Evolutionary conservation across 306 rosid genomes (phyloP), one percentile per base, ranked within the genome.

Genomic region (Fragaria ananassa): DNA sequence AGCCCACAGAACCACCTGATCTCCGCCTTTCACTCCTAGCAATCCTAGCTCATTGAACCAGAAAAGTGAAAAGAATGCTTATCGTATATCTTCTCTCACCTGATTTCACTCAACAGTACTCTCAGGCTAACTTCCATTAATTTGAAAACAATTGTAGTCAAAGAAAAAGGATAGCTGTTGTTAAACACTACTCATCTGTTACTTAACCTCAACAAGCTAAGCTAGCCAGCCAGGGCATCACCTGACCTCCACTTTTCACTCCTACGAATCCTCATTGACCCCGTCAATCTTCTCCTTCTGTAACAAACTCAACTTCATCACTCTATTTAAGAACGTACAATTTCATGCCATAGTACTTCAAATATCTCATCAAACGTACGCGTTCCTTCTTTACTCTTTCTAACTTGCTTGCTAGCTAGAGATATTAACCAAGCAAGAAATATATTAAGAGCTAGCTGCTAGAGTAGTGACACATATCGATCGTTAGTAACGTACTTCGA

Each of bases 171-270:
- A 49, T 49, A 4, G n/a, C n/a, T 49, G 8, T 14, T 49, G 15
- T 51, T 19, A 25, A 51, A 51, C 13, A 5, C 57, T 15, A 5
- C 57, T 15, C 23, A 51, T 51, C 57, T 8, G 57, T 6, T 51
- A 51, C 57, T 19, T 51, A 18, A 5, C 61, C 23, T 8, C 63
- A 57, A 57, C 63, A 57, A 57, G 14, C 15, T 29, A 13, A 1
- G 10, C 54, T 0, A 23, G 17, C 17, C 12, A 12, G 7, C 34
- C 64, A 44, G 13, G 42, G 25, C 5, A 13, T 29, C 31, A 45
- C 34, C 31, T 10, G 63, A 68, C 81, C 84, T 83, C 86, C 83
- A 76, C 78, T 57, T 81, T 72, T 82, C 62, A 80, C 82, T 76
- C 90, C 88, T 76, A 23, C 83, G 23, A 80, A 78, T 78, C 46